Base-by-base conservation (phyloP, 768 basidiomycete species). In the Rhodotorula graminis region DNA sequence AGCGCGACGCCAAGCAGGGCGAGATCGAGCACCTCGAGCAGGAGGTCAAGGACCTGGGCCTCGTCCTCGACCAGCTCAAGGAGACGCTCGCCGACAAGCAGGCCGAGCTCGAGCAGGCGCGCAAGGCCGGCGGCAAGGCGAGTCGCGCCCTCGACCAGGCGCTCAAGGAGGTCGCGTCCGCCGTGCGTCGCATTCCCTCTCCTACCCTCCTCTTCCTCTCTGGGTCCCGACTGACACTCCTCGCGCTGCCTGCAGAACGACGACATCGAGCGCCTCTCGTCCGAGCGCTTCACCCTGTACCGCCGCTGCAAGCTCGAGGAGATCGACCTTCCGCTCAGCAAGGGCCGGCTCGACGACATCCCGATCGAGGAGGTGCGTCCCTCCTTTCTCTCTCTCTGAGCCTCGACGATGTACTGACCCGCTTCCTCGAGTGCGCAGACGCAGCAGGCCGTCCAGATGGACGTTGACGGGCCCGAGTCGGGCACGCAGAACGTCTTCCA, bases 261-360 rank as follows among this genome's bases (percentile, higher is more conserved):
- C 80, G 90, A 93, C 78, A 96, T 96, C 70, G 92, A 93, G 80
- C 92, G 91, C 79, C 82, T 90, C 40, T 89, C 88, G 0, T 84
- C 92, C 59, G 94, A 97, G 78, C 85, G 95, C 33, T 91, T 92
- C 33, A 84, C 88, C 0, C 85, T 91, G 59, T 98, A 97, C 80
- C 87, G 94, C 25, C 91, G 91, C 78, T 97, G 95, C 81, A 87
- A 93, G 73, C 84, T 99, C 57, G 96, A 99, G 73, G 93, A 96
- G 77, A 89, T 97, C 76, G 86, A 86, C 70, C 80, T 99, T 27
- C 93, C 95, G 0, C 82, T 98, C 21, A 76, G 84, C 23, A 80
- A 85, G 66, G 96, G 95, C 12, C 86, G 87, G 78, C 82, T 98
- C 66, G 89, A 87, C 80, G 87, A 90, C 76, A 91, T 98, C 4